These are phyloP conservation scores for Astrocystis sublimbata DNA, from an alignment of 495 filamentous ascomycete genomes.

Conservation along the genomic window DNA sequence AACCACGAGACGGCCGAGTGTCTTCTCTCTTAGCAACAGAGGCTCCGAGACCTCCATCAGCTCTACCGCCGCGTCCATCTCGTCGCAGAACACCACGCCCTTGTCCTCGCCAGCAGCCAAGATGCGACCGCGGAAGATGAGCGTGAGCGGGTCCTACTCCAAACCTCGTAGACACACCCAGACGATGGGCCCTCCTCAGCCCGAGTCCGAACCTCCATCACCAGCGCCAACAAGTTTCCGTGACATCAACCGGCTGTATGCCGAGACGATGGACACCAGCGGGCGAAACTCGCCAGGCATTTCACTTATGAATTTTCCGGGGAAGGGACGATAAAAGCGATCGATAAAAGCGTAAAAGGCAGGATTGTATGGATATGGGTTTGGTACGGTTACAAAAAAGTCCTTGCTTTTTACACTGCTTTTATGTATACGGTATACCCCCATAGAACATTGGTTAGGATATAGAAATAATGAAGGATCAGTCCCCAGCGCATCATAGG, in stretches of 20 bases:
- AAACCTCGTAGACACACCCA: slow-evolving; percentile 18
- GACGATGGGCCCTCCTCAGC: not conserved
- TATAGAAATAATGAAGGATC: slow-evolving; percentile 10
- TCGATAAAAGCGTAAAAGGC: not conserved
- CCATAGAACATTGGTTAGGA: slow-evolving; percentile 19
- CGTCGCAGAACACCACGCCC: slow-evolving; percentile 10
- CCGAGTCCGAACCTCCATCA: not conserved
- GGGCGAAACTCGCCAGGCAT: slow-evolving; percentile 19
- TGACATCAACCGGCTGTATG: slow-evolving; percentile 10
- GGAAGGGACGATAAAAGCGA: not conserved
- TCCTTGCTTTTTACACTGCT: slow-evolving; percentile 4
- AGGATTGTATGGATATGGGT: not conserved
- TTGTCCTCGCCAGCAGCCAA: slow-evolving; percentile 6
- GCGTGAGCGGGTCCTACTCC: slow-evolving; percentile 8
- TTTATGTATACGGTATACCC: slow-evolving; percentile 16
- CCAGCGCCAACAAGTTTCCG: slow-evolving; percentile 3
- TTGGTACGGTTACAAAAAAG: slow-evolving; percentile 1
- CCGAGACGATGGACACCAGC: slow-evolving; percentile 5
- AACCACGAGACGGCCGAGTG: slow-evolving; percentile 9
- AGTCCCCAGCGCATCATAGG: not conserved
- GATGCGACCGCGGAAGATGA: slow-evolving; percentile 21
- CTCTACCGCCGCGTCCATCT: slow-evolving; percentile 9
- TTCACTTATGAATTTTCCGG: slow-evolving; percentile 16
- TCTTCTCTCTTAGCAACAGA: slow-evolving; percentile 16
- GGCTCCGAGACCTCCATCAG: slow-evolving; percentile 8